Percentiles rank a stretch among this genome's conserved stretches.
Evolutionary conservation across 306 rosid genomes (phyloP).

Genomic region (Erythrophleum fordii): DNA sequence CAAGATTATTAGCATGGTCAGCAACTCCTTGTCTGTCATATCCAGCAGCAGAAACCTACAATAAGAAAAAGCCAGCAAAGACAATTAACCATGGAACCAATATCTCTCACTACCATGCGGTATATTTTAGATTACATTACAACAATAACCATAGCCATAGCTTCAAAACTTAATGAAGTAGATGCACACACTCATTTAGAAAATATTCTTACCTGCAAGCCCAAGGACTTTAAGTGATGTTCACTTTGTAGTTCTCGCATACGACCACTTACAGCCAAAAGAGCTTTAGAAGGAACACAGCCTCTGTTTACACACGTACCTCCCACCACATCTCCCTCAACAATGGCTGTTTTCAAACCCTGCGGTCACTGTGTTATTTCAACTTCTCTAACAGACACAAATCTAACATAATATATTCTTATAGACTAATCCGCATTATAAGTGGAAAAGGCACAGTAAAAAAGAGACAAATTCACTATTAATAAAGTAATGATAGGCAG

Average conservation of each 20-base stretch:
- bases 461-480: not conserved
- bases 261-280: constrained; percentile 94
- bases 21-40: constrained; percentile 97
- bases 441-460: not conserved
- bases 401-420: not conserved
- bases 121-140: not conserved
- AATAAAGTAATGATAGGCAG: constrained; percentile 3
- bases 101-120: not conserved
- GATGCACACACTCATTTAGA: constrained; percentile 2
- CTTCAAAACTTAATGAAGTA: constrained; percentile 8
- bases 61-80: constrained; percentile 24
- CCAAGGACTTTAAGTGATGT: constrained; percentile 86
- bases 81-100: not conserved
- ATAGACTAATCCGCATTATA: not conserved
- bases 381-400: not conserved
- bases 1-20: constrained; percentile 96
- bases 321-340: constrained; percentile 96
- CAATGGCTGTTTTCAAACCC: constrained; percentile 94
- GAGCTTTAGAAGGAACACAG: constrained; percentile 98
- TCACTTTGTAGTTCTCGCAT: constrained; percentile 88
- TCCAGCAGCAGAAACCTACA: constrained; percentile 79
- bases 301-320: constrained; percentile 99
- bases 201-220: constrained; percentile 71
- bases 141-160: not conserved
- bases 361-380: constrained; percentile 41